Percentiles rank a stretch among this genome's conserved stretches.
Conservation (phyloP, 768 basidiomycete genomes). For the Paxillus ammoniavirescens region DNA sequence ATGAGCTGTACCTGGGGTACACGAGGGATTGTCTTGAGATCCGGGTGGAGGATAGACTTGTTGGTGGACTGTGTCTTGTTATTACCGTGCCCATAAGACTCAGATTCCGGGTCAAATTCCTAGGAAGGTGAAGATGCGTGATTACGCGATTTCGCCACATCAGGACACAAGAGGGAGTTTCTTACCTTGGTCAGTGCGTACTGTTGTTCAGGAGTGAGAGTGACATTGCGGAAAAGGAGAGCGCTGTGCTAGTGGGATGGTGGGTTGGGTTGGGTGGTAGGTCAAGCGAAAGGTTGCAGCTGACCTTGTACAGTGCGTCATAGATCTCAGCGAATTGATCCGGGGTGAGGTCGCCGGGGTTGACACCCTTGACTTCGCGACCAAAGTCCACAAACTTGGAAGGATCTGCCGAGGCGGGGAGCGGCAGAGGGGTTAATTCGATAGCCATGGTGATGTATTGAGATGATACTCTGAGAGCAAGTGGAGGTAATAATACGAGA, state of each 20-base stretch:
- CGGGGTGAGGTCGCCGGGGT: conserved; percentile 60
- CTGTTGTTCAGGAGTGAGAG: conserved; percentile 78
- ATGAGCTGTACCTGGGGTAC: conserved; percentile 91
- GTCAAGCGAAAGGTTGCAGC: background rate
- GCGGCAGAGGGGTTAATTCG: conserved; percentile 60
- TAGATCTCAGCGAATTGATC: conserved; percentile 66
- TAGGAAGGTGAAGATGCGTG: conserved; percentile 26
- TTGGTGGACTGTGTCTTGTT: conserved; percentile 75
- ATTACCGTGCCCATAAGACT: conserved; percentile 82
- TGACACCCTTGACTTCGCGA: conserved; percentile 68
- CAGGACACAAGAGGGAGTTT: background rate
- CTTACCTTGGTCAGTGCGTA: conserved; percentile 81
- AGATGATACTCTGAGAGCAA: background rate
- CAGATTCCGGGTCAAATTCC: conserved; percentile 71
- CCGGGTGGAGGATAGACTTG: conserved; percentile 84
- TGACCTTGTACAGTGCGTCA: conserved; percentile 74
- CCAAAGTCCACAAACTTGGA: conserved; percentile 72
- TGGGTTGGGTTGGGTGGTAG: background rate
- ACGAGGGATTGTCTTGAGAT: conserved; percentile 87
- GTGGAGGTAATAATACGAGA: no score
- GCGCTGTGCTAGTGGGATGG: conserved; percentile 52
- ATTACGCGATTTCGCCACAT: background rate
- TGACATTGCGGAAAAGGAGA: conserved; percentile 70
- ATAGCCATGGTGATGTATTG: conserved; percentile 53
- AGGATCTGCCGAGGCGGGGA: conserved; percentile 71